phyloP scores from a whole-genome alignment of 352 stramenopile genomes.

The Globisporangium cylindrosporum region DNA sequence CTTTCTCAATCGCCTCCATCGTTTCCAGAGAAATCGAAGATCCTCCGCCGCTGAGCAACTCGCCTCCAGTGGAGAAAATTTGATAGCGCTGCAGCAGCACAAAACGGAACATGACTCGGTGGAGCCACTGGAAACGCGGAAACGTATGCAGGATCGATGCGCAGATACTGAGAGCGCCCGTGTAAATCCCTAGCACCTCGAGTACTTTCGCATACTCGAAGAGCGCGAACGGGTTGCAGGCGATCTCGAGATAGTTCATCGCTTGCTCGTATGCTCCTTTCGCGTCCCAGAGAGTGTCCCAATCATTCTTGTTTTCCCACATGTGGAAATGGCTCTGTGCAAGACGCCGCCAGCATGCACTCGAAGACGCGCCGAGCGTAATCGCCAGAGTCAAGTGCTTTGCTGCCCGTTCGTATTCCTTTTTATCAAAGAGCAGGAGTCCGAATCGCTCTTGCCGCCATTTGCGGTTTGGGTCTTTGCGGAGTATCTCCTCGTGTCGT shows the following conservation, averaged over 20 bases:
- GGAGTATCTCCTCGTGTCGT: slow-evolving; percentile 55
- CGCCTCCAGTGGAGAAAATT: slow-evolving; percentile 24
- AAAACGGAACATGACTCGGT: slow-evolving; percentile 44
- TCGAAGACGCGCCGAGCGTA: slow-evolving; percentile 36
- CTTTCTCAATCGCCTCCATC: slow-evolving; percentile 20
- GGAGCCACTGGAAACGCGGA: slow-evolving; percentile 37
- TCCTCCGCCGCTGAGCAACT: neutral
- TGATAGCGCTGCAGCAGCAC: slow-evolving; percentile 59
- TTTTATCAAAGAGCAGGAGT: slow-evolving; percentile 39
- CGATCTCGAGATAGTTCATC: slow-evolving; percentile 46
- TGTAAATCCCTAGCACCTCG: slow-evolving; percentile 48
- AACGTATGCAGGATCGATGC: slow-evolving; percentile 53
- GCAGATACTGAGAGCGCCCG: slow-evolving; percentile 39
- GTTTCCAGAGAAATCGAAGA: neutral
- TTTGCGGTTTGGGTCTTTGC: slow-evolving; percentile 49
- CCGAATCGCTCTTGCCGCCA: slow-evolving; percentile 72
- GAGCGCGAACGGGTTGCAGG: slow-evolving; percentile 42
- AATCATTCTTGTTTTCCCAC: slow-evolving; percentile 48
- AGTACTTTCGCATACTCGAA: slow-evolving; percentile 56
- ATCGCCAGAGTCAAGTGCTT: slow-evolving; percentile 52
- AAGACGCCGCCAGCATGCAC: slow-evolving; percentile 52
- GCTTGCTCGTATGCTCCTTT: slow-evolving; percentile 57
- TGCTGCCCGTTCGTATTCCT: slow-evolving; percentile 36
- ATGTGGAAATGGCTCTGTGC: slow-evolving; percentile 50
- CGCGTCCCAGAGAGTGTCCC: slow-evolving; percentile 61